phyloP scores from a whole-genome alignment of 169 alveolate genomes.

The Plasmodium inui region DNA sequence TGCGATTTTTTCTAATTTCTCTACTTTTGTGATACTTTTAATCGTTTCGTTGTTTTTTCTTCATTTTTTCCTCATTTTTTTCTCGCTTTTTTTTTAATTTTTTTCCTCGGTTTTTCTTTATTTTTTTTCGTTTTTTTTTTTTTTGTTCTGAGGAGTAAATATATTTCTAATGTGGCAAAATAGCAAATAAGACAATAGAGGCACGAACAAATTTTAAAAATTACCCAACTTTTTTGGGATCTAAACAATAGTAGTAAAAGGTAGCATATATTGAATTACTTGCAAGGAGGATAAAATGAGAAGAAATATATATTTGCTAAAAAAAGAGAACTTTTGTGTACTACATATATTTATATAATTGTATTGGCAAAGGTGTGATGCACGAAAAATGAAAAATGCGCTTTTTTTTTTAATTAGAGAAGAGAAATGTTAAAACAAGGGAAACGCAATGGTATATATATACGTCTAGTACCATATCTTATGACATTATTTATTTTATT shows the following conservation, averaged over 20 bases:
- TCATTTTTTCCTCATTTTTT: background rate
- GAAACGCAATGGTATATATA: background rate
- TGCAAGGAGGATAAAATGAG: background rate
- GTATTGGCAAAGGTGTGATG: background rate
- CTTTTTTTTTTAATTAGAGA: constrained; percentile 21
- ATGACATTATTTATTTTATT: background rate
- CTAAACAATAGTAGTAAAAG: background rate
- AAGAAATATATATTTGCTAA: background rate
- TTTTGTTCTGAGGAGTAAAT: constrained; percentile 1
- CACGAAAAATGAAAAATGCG: background rate
- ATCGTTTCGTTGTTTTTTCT: background rate
- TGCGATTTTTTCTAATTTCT: background rate
- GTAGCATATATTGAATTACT: background rate
- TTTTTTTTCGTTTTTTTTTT: background rate
- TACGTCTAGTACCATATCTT: background rate
- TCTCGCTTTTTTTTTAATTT: background rate
- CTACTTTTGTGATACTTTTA: background rate
- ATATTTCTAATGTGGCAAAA: background rate
- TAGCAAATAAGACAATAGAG: constrained; percentile 10
- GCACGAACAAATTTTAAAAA: background rate
- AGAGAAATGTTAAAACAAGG: constrained; percentile 10
- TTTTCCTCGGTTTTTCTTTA: background rate
- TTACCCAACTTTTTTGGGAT: background rate
- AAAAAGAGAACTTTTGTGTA: background rate
- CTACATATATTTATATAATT: constrained; percentile 1